phyloP scores from a whole-genome alignment of 257 asterid species.

The Striga asiatica region DNA sequence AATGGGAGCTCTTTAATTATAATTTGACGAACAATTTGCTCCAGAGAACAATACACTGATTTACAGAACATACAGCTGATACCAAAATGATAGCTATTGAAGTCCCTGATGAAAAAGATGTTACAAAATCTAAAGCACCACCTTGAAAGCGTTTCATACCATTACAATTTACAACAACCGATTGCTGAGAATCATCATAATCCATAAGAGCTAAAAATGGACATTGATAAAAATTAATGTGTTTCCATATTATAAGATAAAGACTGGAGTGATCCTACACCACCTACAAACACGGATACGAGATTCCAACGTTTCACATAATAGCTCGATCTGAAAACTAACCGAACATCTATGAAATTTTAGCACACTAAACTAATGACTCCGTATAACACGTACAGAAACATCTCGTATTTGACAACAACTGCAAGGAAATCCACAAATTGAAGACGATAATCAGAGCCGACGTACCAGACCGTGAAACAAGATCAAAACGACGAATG shows the following conservation, averaged over 20 bases:
- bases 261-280: slow-evolving; percentile 4
- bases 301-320: not conserved
- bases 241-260: not conserved
- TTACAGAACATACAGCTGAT: not conserved
- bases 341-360: not conserved
- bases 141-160: not conserved
- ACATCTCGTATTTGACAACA: slow-evolving; percentile 9
- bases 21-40: not conserved
- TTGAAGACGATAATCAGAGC: not conserved
- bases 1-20: not conserved
- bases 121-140: not conserved
- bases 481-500: slow-evolving; percentile 49
- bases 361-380: not conserved
- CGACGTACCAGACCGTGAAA: slow-evolving; percentile 79
- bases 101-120: slow-evolving; percentile 2
- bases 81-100: not conserved
- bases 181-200: not conserved
- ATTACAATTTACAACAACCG: not conserved
- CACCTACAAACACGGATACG: not conserved
- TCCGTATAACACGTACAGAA: not conserved
- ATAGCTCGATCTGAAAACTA: not conserved
- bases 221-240: not conserved
- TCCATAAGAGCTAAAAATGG: not conserved
- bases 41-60: not conserved
- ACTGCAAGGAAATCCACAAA: slow-evolving; percentile 6